Evolutionary conservation across 2,329 filamentous ascomycete genomes (phyloP).

Genomic region (Trichoderma sp.): DNA sequence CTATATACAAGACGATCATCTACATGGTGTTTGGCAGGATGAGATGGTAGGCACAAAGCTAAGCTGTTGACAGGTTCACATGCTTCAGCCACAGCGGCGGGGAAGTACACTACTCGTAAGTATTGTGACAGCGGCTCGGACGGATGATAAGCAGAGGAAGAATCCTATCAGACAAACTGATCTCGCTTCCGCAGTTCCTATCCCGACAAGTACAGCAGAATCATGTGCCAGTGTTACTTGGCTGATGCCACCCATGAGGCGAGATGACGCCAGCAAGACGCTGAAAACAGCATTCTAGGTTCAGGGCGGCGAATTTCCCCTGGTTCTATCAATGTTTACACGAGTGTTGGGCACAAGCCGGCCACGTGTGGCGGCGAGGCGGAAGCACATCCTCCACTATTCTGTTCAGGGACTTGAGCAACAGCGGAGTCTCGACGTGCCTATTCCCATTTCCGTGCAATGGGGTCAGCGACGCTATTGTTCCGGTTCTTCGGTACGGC

Average conservation of each 20-base stretch:
- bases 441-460: neutral
- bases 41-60: neutral
- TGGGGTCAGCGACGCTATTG: neutral
- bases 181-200: neutral
- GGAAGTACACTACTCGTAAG: neutral
- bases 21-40: neutral
- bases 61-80: neutral
- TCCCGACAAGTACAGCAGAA: neutral
- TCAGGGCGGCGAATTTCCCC: neutral
- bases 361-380: conserved; percentile 6
- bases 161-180: neutral
- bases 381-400: neutral
- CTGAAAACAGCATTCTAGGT: neutral
- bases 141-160: neutral
- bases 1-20: neutral
- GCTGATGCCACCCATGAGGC: neutral
- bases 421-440: neutral
- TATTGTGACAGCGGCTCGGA: neutral
- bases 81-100: conserved; percentile 3
- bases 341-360: neutral
- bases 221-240: neutral
- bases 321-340: neutral
- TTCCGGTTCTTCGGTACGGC: neutral
- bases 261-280: neutral
- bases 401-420: neutral